Conservation (phyloP, 108 stramenopile species). For the Pseudonitzschia pungens region DNA sequence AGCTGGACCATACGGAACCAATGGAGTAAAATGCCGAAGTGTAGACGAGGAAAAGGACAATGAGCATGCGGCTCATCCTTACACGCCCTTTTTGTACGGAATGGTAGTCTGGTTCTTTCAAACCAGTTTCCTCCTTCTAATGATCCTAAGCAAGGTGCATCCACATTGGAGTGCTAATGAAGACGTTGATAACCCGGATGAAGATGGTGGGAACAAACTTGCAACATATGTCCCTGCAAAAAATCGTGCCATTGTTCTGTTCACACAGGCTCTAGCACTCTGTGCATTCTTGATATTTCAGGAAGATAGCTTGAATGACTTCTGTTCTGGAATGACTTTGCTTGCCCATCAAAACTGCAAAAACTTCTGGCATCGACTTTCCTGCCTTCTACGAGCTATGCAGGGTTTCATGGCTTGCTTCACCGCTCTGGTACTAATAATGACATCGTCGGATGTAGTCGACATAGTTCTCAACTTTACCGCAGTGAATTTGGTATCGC, state of each 20-base stretch:
- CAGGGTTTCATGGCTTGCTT: not conserved
- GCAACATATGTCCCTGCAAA: not conserved
- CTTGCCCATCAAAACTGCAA: not conserved
- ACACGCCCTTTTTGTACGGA: not conserved
- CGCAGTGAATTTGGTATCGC: not conserved
- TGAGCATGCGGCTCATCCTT: too few species aligned
- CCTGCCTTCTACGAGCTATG: not conserved
- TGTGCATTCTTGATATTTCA: not conserved
- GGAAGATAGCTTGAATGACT: not conserved
- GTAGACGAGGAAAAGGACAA: too few species aligned
- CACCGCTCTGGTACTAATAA: not conserved
- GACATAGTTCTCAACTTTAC: conserved; percentile 1
- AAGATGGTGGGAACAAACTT: not conserved
- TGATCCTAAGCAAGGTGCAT: not conserved
- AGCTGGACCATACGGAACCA: too few species aligned
- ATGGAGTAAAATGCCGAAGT: too few species aligned
- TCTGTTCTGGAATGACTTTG: not conserved
- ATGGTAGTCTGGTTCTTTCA: not conserved
- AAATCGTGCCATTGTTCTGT: not conserved
- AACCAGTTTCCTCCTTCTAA: not conserved
- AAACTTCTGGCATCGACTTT: not conserved
- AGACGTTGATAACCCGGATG: not conserved
- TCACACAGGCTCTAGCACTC: not conserved
- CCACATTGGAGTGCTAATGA: not conserved
- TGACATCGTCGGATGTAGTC: not conserved